Evolutionary conservation across 2,329 filamentous ascomycete genomes (phyloP).

Genomic region (Neofusicoccum ribis): DNA sequence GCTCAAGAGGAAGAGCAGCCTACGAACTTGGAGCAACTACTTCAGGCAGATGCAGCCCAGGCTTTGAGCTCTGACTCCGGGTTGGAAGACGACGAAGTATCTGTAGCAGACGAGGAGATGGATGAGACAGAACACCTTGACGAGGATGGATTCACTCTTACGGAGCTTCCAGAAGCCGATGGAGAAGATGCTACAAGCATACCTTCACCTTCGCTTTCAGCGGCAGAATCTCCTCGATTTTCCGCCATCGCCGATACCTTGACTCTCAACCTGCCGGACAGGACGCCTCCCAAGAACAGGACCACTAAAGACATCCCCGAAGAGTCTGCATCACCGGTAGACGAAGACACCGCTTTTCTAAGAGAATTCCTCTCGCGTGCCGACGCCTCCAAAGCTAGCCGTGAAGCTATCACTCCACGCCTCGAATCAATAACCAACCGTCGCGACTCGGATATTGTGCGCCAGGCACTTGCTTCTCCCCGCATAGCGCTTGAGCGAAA

Average conservation of each 20-base stretch:
- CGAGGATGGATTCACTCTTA: background rate
- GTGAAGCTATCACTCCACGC: conserved; percentile 35
- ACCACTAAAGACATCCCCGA: background rate
- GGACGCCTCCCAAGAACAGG: background rate
- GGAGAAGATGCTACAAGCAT: background rate
- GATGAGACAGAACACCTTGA: conserved; percentile 6
- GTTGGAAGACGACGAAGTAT: background rate
- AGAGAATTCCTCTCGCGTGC: conserved; percentile 52
- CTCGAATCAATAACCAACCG: conserved; percentile 48
- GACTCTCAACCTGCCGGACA: conserved; percentile 14
- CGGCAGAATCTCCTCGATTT: conserved; percentile 14
- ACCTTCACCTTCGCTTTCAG: conserved; percentile 17
- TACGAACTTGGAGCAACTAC: background rate
- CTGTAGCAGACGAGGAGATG: background rate
- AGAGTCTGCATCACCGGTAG: conserved; percentile 29
- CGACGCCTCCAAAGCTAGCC: conserved; percentile 47
- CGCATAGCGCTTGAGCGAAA: conserved; percentile 47
- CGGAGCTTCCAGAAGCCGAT: background rate
- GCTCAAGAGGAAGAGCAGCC: background rate
- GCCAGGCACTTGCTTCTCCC: conserved; percentile 49
- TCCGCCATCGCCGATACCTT: conserved; percentile 19
- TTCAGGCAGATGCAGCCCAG: background rate
- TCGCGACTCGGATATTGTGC: conserved; percentile 49
- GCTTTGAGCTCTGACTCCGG: background rate
- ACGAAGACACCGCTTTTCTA: conserved; percentile 51